Base-by-base conservation (phyloP, 768 basidiomycete genomes). In the Kwoniella mangroviensis region DNA sequence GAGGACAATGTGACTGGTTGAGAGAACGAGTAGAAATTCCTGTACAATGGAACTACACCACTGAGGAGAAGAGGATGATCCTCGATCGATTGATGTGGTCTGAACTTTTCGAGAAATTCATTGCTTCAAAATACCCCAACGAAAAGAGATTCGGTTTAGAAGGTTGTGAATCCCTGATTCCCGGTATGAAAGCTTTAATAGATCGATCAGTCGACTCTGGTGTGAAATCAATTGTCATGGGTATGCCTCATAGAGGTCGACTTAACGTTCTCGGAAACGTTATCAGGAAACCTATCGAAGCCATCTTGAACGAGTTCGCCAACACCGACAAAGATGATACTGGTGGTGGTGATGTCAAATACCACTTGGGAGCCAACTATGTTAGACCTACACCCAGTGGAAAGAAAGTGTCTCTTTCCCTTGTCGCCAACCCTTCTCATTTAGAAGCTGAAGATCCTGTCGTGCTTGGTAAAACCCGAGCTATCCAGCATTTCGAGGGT, bases 71-170 rank as follows among this genome's bases (percentile, higher is more conserved):
- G 85, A 90, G 94, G 57, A 95, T 98, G 92, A 95, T 99, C 73
- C 89, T 99, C 66, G 97, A 99, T 85, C 92, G 97, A 70, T 90
- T 98, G 77, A 98, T 98, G 82, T 99, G 97, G 97, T 98, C 96
- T n/a, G 97, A 98, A 79, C 91, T 92, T 4, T 98, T 98, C 80
- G 97, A 99, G 84, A 94, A 94, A 80, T 99, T 98, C 87, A 94
- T 99, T 73, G 91, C 94, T 22, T 92, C 89, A 87, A 99, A 98
- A 84, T 97, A 93, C 85, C 97, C 97, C 75, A 99, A 98, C 85
- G 97, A 99, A 87, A 99, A 99, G 85, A 91, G 97, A 57, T 99
- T 99, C 84, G 97, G 97, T 84, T 88, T 99, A 53, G 97, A 99
- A 84, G 97, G 97, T 65, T 97, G 94, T 84, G 97, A 99, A 85